A percentile compares a stretch with the other conserved stretches of the same genome.
phyloP scores from a whole-genome alignment of 2,329 filamentous ascomycete genomes.

The Diaporthe velutina region DNA sequence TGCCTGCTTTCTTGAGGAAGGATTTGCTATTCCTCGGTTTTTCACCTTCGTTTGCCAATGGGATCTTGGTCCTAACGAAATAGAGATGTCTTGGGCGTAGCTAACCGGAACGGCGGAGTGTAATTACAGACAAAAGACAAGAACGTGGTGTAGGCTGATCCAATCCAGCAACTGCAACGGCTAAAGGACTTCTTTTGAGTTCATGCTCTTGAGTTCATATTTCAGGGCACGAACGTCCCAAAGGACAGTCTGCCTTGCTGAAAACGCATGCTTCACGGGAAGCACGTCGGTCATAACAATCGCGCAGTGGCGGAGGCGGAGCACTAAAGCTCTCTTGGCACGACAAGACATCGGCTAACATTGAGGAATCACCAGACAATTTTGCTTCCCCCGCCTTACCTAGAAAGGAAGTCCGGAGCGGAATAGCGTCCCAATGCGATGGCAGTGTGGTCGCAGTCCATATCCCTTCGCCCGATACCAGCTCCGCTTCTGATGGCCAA shows the following conservation, averaged over 20 bases:
- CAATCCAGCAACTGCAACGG: too few species aligned
- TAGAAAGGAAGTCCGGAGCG: background rate
- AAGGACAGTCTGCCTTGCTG: background rate
- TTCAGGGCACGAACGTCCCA: background rate
- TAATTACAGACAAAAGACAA: background rate
- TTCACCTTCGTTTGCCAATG: background rate
- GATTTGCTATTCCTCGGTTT: background rate
- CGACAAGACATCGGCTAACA: background rate
- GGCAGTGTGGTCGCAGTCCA: background rate
- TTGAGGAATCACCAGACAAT: background rate
- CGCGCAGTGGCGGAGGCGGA: background rate
- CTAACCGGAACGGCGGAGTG: background rate
- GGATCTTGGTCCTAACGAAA: background rate
- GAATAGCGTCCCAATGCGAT: background rate
- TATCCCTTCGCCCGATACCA: background rate
- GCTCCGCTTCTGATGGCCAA: background rate
- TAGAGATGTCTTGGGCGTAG: background rate
- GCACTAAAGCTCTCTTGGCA: background rate
- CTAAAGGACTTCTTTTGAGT: too few species aligned
- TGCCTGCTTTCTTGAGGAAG: background rate
- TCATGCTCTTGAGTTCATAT: background rate
- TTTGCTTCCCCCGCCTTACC: background rate
- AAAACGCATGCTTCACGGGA: background rate
- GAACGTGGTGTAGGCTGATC: rapidly evolving
- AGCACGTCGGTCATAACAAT: background rate